Evolutionary conservation across 1,139 yeast genomes (phyloP).

Genomic region (Nakaseomyces uthaithaninus): DNA sequence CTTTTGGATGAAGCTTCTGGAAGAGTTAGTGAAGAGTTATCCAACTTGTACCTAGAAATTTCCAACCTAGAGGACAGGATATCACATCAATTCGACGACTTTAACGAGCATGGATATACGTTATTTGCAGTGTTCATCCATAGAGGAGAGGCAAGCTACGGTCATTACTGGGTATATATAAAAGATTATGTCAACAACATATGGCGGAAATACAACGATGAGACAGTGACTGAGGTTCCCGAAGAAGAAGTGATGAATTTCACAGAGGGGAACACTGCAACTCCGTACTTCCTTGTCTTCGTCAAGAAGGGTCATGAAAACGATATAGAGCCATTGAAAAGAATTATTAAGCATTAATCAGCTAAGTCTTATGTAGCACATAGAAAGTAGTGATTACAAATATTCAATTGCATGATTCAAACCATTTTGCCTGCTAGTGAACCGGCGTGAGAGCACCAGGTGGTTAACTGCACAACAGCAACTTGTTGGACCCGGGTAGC

Average conservation of each 20-base stretch:
- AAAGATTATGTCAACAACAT: constrained; percentile 56
- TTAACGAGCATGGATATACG: constrained; percentile 62
- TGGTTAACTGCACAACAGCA: too few relatives aligned
- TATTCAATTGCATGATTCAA: too few relatives aligned
- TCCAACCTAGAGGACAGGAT: constrained; percentile 41
- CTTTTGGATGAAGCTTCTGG: constrained; percentile 28
- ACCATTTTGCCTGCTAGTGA: too few relatives aligned
- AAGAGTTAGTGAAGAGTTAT: constrained; percentile 36
- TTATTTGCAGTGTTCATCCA: constrained; percentile 90
- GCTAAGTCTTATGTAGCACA: too few relatives aligned
- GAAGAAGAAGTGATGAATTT: constrained; percentile 66
- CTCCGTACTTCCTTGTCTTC: constrained; percentile 86
- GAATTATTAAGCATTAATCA: constrained; percentile 30
- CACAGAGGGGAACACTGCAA: constrained; percentile 68
- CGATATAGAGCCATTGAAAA: constrained; percentile 61
- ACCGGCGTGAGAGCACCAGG: too few relatives aligned
- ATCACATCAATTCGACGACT: constrained; percentile 49
- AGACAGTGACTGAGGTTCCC: constrained; percentile 72
- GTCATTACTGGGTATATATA: constrained; percentile 95
- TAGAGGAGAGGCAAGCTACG: constrained; percentile 91
- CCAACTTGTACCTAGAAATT: constrained; percentile 36
- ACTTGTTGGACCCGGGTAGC: too few relatives aligned
- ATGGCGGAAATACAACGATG: constrained; percentile 90
- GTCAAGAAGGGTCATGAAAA: constrained; percentile 55
- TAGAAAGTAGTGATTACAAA: too few relatives aligned